Evolutionary conservation across 2,329 filamentous ascomycete species (phyloP), one percentile per base, ranked within the genome.

Genomic region (Cercospora brassicicola): DNA sequence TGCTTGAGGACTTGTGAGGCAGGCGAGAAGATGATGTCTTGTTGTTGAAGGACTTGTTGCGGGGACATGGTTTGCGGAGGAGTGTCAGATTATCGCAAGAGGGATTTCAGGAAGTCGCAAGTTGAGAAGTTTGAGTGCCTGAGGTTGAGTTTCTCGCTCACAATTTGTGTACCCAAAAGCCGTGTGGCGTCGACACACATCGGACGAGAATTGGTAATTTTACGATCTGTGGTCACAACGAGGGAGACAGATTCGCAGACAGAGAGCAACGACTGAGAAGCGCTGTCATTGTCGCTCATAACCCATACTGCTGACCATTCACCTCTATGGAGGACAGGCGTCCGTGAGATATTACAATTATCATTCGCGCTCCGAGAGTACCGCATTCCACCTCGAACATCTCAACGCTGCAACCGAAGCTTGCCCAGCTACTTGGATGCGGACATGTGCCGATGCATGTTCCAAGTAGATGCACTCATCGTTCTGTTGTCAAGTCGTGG

Each of bases 1-100:
- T 86, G 86, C 36, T 89, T 91, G 76, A 94, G 87, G 71, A 90
- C 89, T 71, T 88, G 87, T n/a, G 82, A 81, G 33, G 82, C 79
- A 18, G 81, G 81, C 23, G 86, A 84, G 75, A 89, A 88, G 72
- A 88, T 82, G 64, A 88, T 80, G 57, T 82, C 68, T n/a, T 67
- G 67, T 56, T 72, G 66, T 20, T 65, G 67, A 20, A 73, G 72
- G 11, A 69, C 30, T 36, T 20, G 55, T 10, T 30, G 55, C 11
- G 26, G 56, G 10, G 55, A 36, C 28, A 59, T 31, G 28, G 30
- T 33, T 31, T 59, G 55, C 2, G 9, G 9, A 36, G 28, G 11
- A 20, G 18, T 20, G 18, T 20, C 18, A 20, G 18, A 20, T 20
- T 20, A 20, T 20, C 18, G 18, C 28, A 28, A 13, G 18, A 33